Evolutionary conservation across 2,329 filamentous ascomycete species (phyloP).

Genomic region (Aureobasidium zeae): DNA sequence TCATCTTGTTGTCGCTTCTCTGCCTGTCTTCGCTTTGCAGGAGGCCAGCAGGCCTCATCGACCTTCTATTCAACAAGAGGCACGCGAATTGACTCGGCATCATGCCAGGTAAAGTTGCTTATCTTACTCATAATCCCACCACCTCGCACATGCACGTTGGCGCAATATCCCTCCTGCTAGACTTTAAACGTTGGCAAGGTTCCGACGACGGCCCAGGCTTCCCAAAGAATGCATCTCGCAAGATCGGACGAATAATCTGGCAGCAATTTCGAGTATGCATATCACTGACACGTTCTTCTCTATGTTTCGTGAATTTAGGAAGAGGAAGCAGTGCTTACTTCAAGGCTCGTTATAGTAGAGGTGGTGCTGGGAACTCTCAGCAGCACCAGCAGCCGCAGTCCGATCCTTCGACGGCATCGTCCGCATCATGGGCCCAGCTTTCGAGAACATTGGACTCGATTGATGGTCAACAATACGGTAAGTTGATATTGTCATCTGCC

Average conservation of each 20-base stretch:
- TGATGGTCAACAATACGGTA: conserved; percentile 27
- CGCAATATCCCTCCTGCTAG: background rate
- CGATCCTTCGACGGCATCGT: background rate
- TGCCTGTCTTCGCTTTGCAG: too few relatives aligned
- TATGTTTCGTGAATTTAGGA: too few relatives aligned
- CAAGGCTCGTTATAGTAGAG: conserved; percentile 21
- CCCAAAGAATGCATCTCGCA: too few relatives aligned
- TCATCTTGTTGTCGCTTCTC: background rate
- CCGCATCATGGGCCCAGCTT: background rate
- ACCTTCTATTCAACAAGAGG: too few relatives aligned
- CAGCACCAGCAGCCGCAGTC: background rate
- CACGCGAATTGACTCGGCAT: too few relatives aligned
- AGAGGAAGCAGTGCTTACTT: conserved; percentile 26
- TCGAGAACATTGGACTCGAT: conserved; percentile 17
- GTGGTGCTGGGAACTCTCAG: background rate
- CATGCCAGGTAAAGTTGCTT: conserved; percentile 13
- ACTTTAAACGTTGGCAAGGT: conserved; percentile 9
- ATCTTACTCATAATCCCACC: too few relatives aligned
- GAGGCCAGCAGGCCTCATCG: too few relatives aligned
- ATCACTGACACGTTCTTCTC: conserved; percentile 4
- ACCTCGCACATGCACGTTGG: conserved; percentile 4
- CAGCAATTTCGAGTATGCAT: too few relatives aligned
- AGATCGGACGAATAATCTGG: too few relatives aligned
- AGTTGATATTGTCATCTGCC: conserved; percentile 10
- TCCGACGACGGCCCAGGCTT: conserved; percentile 12